Conservation (phyloP, 208 protist species). For the Trichomonas vaginalis region DNA sequence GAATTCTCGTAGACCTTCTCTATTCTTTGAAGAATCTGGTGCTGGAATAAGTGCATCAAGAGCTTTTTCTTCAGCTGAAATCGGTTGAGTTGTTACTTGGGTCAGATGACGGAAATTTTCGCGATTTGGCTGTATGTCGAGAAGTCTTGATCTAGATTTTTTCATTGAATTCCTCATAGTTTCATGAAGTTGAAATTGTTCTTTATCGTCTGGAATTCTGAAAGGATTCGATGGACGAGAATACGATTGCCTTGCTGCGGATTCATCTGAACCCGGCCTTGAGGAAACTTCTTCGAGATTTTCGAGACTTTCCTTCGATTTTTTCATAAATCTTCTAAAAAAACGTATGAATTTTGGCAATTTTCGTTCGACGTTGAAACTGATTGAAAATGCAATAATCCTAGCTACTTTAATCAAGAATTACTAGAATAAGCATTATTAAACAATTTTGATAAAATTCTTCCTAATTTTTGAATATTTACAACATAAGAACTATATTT, state of each 20-base stretch:
- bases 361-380: too few relatives aligned
- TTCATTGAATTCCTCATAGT: not conserved
- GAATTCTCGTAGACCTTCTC: not conserved
- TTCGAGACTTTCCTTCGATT: slow-evolving; percentile 60
- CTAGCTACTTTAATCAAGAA: too few relatives aligned
- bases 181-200: not conserved
- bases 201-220: not conserved
- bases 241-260: not conserved
- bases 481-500: too few relatives aligned
- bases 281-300: slow-evolving; percentile 97
- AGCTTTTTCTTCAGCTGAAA: not conserved
- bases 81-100: not conserved
- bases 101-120: not conserved
- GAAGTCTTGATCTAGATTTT: not conserved
- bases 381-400: too few relatives aligned
- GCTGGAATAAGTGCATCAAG: not conserved
- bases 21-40: not conserved
- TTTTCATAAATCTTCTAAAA: too few relatives aligned
- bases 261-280: slow-evolving; percentile 69
- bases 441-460: too few relatives aligned
- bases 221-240: not conserved
- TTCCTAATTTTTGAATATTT: too few relatives aligned
- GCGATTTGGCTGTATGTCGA: not conserved
- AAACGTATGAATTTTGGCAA: too few relatives aligned
- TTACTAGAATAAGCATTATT: too few relatives aligned